phyloP scores from a whole-genome alignment of 1,284 basidiomycete species.

The Taiwanofungus camphoratus region DNA sequence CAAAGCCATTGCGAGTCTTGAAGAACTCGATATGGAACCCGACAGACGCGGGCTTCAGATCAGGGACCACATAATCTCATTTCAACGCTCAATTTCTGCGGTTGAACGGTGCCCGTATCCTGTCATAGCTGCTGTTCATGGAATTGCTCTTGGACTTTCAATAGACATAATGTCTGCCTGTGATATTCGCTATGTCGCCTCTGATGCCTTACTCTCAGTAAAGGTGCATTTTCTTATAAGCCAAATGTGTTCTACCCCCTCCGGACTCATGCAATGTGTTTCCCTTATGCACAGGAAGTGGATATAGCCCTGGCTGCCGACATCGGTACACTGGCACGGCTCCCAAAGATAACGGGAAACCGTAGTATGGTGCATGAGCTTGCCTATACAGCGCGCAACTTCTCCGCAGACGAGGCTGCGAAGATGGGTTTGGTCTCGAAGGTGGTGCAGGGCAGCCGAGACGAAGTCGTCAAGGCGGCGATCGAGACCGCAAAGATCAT shows the following conservation, averaged over 20 bases:
- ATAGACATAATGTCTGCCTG: constrained; percentile 76
- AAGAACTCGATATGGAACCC: constrained; percentile 34
- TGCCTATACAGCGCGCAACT: constrained; percentile 72
- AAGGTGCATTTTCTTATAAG: constrained; percentile 44
- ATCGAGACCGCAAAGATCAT: constrained; percentile 64
- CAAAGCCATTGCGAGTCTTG: constrained; percentile 26
- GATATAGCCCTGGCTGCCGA: constrained; percentile 89
- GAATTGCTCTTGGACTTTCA: constrained; percentile 70
- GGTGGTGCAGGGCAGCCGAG: constrained; percentile 63
- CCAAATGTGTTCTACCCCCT: not conserved
- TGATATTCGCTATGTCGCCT: constrained; percentile 75
- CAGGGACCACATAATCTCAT: constrained; percentile 49
- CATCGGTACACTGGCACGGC: constrained; percentile 82
- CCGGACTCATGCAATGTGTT: not conserved
- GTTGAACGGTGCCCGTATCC: constrained; percentile 76
- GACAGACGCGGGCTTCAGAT: constrained; percentile 50
- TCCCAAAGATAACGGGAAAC: constrained; percentile 81
- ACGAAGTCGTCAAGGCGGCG: constrained; percentile 54
- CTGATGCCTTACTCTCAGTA: constrained; percentile 66
- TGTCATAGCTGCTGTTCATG: constrained; percentile 82
- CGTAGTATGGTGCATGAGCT: constrained; percentile 77
- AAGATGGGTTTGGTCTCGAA: constrained; percentile 75
- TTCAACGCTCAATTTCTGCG: constrained; percentile 70
- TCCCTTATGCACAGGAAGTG: constrained; percentile 58
- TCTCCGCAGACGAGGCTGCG: constrained; percentile 66